These are phyloP conservation scores for Skeletonema grethae DNA, from an alignment of 108 stramenopile species.

Conservation along the genomic window DNA sequence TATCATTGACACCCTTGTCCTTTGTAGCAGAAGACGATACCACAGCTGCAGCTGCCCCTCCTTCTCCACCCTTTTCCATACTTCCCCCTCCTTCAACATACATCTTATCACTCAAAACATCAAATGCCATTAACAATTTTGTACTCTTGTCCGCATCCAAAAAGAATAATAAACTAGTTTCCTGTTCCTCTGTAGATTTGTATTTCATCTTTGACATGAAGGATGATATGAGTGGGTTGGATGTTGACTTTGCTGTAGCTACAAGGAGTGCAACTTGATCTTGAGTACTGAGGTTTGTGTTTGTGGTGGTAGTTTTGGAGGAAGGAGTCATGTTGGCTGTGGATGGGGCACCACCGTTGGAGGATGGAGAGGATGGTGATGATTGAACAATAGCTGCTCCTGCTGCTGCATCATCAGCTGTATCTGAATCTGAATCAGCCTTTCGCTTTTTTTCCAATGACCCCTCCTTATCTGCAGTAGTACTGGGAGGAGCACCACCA, in stretches of 20 bases:
- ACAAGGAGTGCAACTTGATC: conserved; percentile 24
- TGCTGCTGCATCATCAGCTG: background rate
- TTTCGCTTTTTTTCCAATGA: background rate
- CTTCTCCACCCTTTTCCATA: background rate
- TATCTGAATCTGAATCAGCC: conserved; percentile 3
- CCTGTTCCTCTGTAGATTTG: conserved; percentile 39
- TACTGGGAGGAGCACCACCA: background rate
- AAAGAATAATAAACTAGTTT: conserved; percentile 65
- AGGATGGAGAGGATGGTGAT: background rate
- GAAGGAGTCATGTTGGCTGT: conserved; percentile 5
- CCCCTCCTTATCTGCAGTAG: background rate
- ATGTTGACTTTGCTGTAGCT: conserved; percentile 52
- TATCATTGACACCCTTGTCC: conserved; percentile 38
- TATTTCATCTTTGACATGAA: conserved; percentile 52
- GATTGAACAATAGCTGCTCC: background rate
- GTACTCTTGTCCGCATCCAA: conserved; percentile 62
- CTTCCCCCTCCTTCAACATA: background rate
- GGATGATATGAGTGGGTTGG: conserved; percentile 45
- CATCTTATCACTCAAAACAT: conserved; percentile 21
- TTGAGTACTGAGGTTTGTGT: conserved; percentile 12
- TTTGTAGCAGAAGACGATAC: background rate
- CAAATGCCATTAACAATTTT: conserved; percentile 66
- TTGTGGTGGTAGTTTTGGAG: background rate
- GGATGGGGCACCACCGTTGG: background rate
- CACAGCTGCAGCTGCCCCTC: conserved; percentile 1